These are phyloP conservation scores for Colletotrichum falcatum DNA, from an alignment of 2,329 filamentous ascomycete genomes.

Conservation along the genomic window DNA sequence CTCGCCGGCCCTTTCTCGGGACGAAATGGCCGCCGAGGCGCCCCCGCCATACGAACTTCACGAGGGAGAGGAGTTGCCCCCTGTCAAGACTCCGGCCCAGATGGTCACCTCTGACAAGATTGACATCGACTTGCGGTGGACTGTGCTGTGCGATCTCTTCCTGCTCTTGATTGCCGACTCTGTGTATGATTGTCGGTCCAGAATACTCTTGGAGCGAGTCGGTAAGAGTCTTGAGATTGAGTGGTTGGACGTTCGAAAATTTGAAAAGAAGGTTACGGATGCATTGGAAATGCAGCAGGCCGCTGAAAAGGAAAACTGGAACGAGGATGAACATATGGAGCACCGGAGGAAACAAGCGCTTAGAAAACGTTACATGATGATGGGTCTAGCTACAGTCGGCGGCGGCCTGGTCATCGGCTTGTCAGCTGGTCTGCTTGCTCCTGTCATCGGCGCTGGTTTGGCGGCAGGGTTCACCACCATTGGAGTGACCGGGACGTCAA, in stretches of 20 bases:
- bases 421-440: slow-evolving; percentile 90
- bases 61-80: slow-evolving; percentile 77
- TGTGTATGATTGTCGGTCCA: slow-evolving; percentile 89
- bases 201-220: slow-evolving; percentile 85
- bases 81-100: slow-evolving; percentile 85
- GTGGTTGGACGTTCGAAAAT: slow-evolving; percentile 94
- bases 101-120: slow-evolving; percentile 85
- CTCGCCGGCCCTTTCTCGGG: slow-evolving; percentile 46
- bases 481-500: slow-evolving; percentile 87
- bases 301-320: slow-evolving; percentile 96
- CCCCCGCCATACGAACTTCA: slow-evolving; percentile 73
- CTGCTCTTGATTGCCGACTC: slow-evolving; percentile 97
- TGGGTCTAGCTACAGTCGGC: slow-evolving; percentile 96
- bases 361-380: slow-evolving; percentile 89
- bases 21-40: slow-evolving; percentile 62
- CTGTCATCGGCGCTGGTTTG: slow-evolving; percentile 92
- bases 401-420: slow-evolving; percentile 95
- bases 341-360: slow-evolving; percentile 82
- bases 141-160: slow-evolving; percentile 94
- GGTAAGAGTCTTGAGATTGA: slow-evolving; percentile 83
- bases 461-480: slow-evolving; percentile 96
- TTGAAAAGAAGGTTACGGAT: slow-evolving; percentile 97
- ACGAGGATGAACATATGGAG: slow-evolving; percentile 95
- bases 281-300: slow-evolving; percentile 97
- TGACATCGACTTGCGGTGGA: slow-evolving; percentile 97